phyloP scores from a whole-genome alignment of 2,329 filamentous ascomycete species.

The Exophiala dermatitidis region DNA sequence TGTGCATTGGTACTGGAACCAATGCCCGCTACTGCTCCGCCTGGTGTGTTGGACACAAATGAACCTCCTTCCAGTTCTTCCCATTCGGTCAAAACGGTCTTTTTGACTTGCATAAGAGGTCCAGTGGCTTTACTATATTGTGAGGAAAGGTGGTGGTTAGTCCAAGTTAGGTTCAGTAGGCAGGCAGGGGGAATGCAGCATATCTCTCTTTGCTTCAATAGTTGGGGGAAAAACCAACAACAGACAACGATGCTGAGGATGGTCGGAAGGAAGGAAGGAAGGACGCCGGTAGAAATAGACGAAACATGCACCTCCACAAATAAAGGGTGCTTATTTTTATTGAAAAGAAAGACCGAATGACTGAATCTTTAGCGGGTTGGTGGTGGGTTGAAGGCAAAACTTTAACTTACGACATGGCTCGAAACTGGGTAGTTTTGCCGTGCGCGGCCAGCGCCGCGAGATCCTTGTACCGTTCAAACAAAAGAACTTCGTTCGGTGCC shows the following conservation, averaged over 20 bases:
- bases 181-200: background rate
- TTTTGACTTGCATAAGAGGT: constrained; percentile 16
- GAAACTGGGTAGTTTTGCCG: constrained; percentile 21
- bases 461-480: constrained; percentile 25
- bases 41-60: constrained; percentile 19
- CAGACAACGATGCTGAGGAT: background rate
- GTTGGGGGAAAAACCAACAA: background rate
- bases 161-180: background rate
- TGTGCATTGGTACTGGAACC: background rate
- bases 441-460: constrained; percentile 18
- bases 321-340: too few relatives aligned
- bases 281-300: too few relatives aligned
- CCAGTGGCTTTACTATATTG: constrained; percentile 17
- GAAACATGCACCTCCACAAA: too few relatives aligned
- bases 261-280: too few relatives aligned
- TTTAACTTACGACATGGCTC: constrained; percentile 24
- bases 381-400: background rate
- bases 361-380: background rate
- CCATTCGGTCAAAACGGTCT: constrained; percentile 22
- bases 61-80: constrained; percentile 18
- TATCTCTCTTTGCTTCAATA: too few relatives aligned
- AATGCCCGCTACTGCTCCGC: constrained; percentile 6
- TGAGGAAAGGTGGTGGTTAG: background rate
- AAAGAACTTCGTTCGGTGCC: constrained; percentile 18
- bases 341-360: background rate